Evolutionary conservation across 192 early-diverging fungal genomes (phyloP).

Genomic region (Spizellomyces sp.): DNA sequence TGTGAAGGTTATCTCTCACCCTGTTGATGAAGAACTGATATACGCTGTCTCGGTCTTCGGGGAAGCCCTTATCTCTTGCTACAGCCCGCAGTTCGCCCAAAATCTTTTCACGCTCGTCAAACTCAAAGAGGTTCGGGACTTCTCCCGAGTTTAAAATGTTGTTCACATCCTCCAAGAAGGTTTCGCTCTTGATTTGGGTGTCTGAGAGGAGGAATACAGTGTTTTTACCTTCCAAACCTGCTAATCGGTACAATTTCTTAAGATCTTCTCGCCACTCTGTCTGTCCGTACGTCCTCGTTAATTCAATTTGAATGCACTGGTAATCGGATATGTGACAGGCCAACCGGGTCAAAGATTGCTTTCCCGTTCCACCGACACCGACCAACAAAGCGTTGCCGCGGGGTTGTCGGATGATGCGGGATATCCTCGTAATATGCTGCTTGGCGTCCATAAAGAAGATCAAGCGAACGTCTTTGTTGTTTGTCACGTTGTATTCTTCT

Average conservation of each 20-base stretch:
- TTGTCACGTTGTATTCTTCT: conserved; percentile 67
- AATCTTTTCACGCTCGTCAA: conserved; percentile 65
- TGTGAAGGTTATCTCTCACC: conserved; percentile 61
- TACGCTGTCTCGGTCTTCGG: conserved; percentile 60
- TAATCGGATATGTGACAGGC: conserved; percentile 66
- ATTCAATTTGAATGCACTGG: conserved; percentile 60
- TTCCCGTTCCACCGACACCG: conserved; percentile 62
- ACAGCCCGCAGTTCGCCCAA: conserved; percentile 55
- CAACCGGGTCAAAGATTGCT: conserved; percentile 59
- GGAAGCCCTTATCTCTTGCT: conserved; percentile 54
- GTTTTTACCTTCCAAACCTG: conserved; percentile 65
- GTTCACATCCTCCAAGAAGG: conserved; percentile 63
- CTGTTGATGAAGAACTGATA: conserved; percentile 66
- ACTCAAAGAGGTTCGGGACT: conserved; percentile 62
- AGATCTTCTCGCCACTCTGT: conserved; percentile 62
- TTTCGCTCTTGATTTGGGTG: conserved; percentile 63
- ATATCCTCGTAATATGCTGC: conserved; percentile 60
- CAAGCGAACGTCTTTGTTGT: conserved; percentile 57
- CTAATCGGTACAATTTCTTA: conserved; percentile 54
- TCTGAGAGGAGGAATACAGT: conserved; percentile 63
- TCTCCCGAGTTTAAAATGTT: conserved; percentile 64
- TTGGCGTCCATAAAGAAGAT: conserved; percentile 67
- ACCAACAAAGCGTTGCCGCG: conserved; percentile 62
- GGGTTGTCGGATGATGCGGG: conserved; percentile 59
- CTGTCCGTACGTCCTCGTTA: conserved; percentile 58